These are phyloP conservation scores for Halteria grandinella DNA, from an alignment of 73 alveolate genomes.

Conservation along the genomic window DNA sequence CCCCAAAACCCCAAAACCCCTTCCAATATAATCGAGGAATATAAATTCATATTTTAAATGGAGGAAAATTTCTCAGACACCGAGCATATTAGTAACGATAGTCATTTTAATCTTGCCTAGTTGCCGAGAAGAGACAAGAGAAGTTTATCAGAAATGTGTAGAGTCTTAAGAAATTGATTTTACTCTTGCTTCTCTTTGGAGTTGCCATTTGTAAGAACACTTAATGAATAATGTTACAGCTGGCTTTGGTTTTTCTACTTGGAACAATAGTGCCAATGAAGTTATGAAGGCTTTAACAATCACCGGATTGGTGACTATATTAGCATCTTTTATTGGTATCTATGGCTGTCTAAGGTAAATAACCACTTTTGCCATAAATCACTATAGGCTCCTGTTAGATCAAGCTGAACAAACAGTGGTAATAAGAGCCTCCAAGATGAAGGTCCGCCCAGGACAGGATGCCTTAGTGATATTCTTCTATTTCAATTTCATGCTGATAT, in stretches of 20 bases:
- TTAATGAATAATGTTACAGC: conserved; percentile 9
- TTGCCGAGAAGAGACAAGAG: conserved; percentile 49
- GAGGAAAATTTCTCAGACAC: conserved; percentile 58
- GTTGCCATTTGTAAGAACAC: conserved; percentile 26
- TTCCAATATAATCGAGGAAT: conserved; percentile 1
- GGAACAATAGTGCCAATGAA: conserved; percentile 37
- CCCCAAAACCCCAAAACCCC: conserved; percentile 1
- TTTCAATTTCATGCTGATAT: conserved; percentile 32
- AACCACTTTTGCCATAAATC: neutral
- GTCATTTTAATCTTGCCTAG: neutral
- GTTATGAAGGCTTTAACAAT: conserved; percentile 19
- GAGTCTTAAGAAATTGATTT: conserved; percentile 6
- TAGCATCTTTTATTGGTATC: conserved; percentile 41
- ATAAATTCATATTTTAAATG: conserved; percentile 48
- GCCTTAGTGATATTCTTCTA: conserved; percentile 50
- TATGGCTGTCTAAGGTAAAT: conserved; percentile 41
- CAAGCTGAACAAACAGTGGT: conserved; percentile 35
- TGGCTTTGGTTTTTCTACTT: conserved; percentile 37
- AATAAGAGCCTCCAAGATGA: conserved; percentile 40
- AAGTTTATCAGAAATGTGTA: neutral
- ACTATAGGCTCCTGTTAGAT: conserved; percentile 6
- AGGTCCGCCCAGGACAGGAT: conserved; percentile 56
- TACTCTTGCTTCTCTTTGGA: conserved; percentile 4
- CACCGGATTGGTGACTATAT: conserved; percentile 43
- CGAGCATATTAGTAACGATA: conserved; percentile 47